phyloP scores from a whole-genome alignment of 23 red algal genomes.

The Gracilaria gracilis region DNA sequence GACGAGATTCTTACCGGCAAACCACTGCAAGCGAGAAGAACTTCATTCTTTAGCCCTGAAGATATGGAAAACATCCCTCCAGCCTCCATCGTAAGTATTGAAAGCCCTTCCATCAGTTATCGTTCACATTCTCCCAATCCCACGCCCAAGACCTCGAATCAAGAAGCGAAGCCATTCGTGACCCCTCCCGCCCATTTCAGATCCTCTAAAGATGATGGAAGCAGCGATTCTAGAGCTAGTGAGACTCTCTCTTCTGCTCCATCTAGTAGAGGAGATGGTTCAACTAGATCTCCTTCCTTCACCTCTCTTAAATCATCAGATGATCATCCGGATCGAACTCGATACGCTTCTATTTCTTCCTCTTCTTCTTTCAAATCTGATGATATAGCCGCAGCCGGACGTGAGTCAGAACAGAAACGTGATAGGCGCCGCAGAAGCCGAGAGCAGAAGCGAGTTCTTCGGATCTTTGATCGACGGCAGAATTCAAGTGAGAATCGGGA shows the following conservation, averaged over 20 bases:
- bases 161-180: neutral
- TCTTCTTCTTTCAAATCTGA: conserved; percentile 2
- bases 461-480: conserved; percentile 15
- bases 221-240: conserved; percentile 2
- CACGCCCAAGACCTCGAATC: neutral
- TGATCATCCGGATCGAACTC: neutral
- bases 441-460: conserved; percentile 8
- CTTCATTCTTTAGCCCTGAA: neutral
- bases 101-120: neutral
- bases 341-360: neutral
- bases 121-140: neutral
- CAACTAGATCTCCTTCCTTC: neutral
- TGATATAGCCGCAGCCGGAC: neutral
- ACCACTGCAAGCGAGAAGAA: neutral
- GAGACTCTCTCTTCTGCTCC: neutral
- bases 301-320: neutral
- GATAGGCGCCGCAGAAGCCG: neutral
- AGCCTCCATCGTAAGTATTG: neutral
- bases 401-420: neutral
- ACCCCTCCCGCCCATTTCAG: neutral
- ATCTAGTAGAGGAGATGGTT: neutral
- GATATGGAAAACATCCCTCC: conserved; percentile 12
- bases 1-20: neutral
- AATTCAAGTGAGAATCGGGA: neutral
- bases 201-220: neutral